Conservation (phyloP, 192 early-diverging fungal species). For the Paraglomus brasilianum region DNA sequence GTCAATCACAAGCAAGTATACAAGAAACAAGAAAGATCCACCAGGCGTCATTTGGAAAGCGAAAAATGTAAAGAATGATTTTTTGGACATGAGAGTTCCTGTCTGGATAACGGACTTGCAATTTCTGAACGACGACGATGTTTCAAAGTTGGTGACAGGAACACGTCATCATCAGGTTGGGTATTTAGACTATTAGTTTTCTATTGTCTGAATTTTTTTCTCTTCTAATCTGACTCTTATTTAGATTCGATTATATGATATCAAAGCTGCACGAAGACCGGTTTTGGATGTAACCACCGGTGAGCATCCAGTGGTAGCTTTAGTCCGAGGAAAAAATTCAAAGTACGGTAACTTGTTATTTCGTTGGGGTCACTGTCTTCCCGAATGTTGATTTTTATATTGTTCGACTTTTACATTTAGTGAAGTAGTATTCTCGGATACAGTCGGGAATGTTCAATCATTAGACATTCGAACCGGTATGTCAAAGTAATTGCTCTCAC, state of each 20-base stretch:
- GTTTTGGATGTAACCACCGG: slow-evolving; percentile 65
- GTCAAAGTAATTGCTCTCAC: no score
- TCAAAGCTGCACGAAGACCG: slow-evolving; percentile 65
- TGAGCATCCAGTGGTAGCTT: slow-evolving; percentile 62
- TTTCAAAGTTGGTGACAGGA: slow-evolving; percentile 57
- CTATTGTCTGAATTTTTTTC: background rate
- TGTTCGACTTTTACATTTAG: slow-evolving; percentile 21
- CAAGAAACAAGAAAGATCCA: slow-evolving; percentile 28
- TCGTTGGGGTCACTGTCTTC: background rate
- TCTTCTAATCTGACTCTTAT: slow-evolving; percentile 26
- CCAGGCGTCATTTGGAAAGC: slow-evolving; percentile 71
- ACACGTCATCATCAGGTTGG: slow-evolving; percentile 66
- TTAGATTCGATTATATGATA: slow-evolving; percentile 85
- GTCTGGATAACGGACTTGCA: slow-evolving; percentile 87
- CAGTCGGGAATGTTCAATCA: slow-evolving; percentile 57
- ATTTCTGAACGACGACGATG: slow-evolving; percentile 62
- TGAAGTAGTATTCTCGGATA: slow-evolving; percentile 67
- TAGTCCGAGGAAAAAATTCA: slow-evolving; percentile 45
- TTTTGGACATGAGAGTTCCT: slow-evolving; percentile 77
- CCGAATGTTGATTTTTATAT: background rate
- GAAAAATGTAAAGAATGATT: slow-evolving; percentile 83
- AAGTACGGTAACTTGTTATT: slow-evolving; percentile 14
- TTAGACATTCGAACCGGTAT: slow-evolving; percentile 60
- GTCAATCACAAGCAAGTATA: background rate
- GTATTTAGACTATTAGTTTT: slow-evolving; percentile 20